A percentile compares a stretch with the other conserved stretches of the same genome.
These are phyloP conservation scores for Xylaria sp. DNA, from an alignment of 2,329 filamentous ascomycete species.

Conservation along the genomic window DNA sequence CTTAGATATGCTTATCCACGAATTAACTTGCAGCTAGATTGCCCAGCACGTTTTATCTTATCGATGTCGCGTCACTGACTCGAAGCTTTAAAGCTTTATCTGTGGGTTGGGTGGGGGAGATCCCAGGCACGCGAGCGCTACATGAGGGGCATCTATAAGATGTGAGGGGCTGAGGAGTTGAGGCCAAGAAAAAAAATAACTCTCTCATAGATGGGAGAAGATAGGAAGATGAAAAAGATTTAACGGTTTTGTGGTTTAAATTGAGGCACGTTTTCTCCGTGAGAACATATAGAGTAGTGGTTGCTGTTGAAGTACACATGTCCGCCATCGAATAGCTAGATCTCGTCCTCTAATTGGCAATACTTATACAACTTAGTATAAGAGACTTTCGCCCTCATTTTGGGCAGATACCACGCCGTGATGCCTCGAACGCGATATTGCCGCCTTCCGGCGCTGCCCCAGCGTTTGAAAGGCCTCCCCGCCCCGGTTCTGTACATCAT, in stretches of 20 bases:
- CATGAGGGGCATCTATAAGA: conserved; percentile 16
- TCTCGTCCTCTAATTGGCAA: neutral
- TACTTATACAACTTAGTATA: neutral
- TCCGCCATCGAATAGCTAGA: neutral
- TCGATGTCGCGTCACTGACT: conserved; percentile 4
- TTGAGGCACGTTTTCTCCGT: neutral
- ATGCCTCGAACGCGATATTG: conserved; percentile 25
- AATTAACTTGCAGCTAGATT: conserved; percentile 10
- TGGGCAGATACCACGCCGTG: neutral
- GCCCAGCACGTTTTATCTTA: conserved; percentile 19
- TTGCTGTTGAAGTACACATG: neutral
- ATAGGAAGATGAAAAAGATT: neutral
- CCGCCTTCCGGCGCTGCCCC: conserved; percentile 33
- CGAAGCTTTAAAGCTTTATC: conserved; percentile 19
- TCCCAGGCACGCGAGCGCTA: conserved; percentile 1
- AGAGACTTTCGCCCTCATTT: neutral
- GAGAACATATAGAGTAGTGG: neutral
- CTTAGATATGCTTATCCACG: conserved; percentile 19
- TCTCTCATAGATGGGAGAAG: neutral
- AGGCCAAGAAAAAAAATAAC: neutral
- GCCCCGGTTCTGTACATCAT: conserved; percentile 59
- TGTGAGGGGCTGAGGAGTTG: conserved; percentile 17
- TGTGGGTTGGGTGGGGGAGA: conserved; percentile 28
- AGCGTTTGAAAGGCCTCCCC: conserved; percentile 46
- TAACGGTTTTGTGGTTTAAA: neutral